Evolutionary conservation across 495 filamentous ascomycete species (phyloP).

Genomic region (Penicillium waksmanii): DNA sequence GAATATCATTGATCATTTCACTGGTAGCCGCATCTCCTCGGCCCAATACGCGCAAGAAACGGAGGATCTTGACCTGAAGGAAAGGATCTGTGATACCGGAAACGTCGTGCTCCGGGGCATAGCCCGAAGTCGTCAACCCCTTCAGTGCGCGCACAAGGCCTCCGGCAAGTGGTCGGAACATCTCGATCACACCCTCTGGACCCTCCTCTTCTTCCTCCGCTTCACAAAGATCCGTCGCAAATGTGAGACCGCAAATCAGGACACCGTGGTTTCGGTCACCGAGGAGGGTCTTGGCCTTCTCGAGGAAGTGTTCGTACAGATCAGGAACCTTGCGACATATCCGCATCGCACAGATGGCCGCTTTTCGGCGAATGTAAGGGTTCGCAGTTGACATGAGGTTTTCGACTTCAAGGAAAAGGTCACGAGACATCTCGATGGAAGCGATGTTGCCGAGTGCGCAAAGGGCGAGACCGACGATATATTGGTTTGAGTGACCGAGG

Average conservation of each 20-base stretch:
- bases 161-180: slow-evolving; percentile 79
- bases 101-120: slow-evolving; percentile 97
- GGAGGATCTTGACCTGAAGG: slow-evolving; percentile 93
- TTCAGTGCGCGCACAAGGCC: slow-evolving; percentile 89
- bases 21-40: slow-evolving; percentile 87
- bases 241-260: slow-evolving; percentile 84
- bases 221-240: slow-evolving; percentile 91
- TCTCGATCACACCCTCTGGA: slow-evolving; percentile 82
- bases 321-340: slow-evolving; percentile 98
- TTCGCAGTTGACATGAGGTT: slow-evolving; percentile 87
- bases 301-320: slow-evolving; percentile 93
- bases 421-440: slow-evolving; percentile 97
- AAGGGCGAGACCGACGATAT: slow-evolving; percentile 93
- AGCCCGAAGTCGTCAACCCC: slow-evolving; percentile 88
- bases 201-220: slow-evolving; percentile 85
- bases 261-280: slow-evolving; percentile 95
- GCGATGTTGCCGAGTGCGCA: slow-evolving; percentile 97
- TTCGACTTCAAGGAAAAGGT: slow-evolving; percentile 95
- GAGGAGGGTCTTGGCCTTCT: slow-evolving; percentile 87
- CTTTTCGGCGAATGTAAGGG: slow-evolving; percentile 95
- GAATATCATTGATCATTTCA: slow-evolving; percentile 97
- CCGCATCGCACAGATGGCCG: slow-evolving; percentile 98
- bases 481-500: slow-evolving; percentile 95
- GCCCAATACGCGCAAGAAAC: slow-evolving; percentile 80
- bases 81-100: slow-evolving; percentile 99